Evolutionary conservation across 2,329 filamentous ascomycete genomes (phyloP), one percentile per base, ranked within the genome.

Genomic region (Pyrenophora graminea): DNA sequence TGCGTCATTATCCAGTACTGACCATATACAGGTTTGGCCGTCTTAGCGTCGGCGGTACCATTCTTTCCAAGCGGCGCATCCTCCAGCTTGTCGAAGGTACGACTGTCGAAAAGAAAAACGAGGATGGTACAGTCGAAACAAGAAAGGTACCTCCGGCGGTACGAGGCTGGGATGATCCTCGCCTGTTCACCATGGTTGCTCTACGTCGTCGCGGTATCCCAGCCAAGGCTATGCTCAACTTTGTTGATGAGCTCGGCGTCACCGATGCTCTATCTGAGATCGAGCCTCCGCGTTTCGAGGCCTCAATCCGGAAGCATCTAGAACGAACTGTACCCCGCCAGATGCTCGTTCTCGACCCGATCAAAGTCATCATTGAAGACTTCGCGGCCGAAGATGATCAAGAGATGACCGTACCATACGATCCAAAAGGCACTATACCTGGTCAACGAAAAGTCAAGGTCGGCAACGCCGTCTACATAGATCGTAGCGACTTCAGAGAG

Each of bases 161-260:
- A 6, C 84, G 89, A 32, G 90, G 85, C 47, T 97, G 92, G 91
- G 90, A 97, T 63, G 93, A 97, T 65, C 93, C 93, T 9, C 84
- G 93, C 30, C 80, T 97, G 4, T 96, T 90, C 76, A 96, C 92
- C 1, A 79, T 97, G 15, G 91, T 93, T 53, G 91, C 85, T 1
- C 83, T 97, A 42, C 87, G 90, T 46, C 84, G 93, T 44, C 85
- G 92, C 51, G 93, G 93, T 69, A 84, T 97, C 0, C 93, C 93
- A 1, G 91, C 93, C 0, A 90, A 89, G 19, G 92, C 91, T 1
- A 89, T 97, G 53, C 83, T 96, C 51, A 87, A 90, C 47, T 97
- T 97, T 64, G 86, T 97, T 52, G 90, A 91, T 61, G 91, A 96
- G 73, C 85, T 97, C 17, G 93, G 92, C 27, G 91, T 97, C 33